Evolutionary conservation across 345 rosid genomes (phyloP), one percentile per base, ranked within the genome.

Genomic region (Moricandia moricandioides): DNA sequence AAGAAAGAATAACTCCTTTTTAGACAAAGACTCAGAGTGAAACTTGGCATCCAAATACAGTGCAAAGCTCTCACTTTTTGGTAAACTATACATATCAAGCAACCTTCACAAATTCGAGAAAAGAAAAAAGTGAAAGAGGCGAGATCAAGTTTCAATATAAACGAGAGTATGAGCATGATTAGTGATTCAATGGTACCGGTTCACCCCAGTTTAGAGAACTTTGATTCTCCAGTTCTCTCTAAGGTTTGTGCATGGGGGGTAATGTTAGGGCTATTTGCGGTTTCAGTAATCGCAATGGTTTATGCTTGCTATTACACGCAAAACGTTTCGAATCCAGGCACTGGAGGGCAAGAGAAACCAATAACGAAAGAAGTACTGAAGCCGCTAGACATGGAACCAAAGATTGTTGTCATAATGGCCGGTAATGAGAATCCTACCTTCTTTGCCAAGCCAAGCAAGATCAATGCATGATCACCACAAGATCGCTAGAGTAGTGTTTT

Each of bases 361-460:
- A 49, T 16, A 3, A 71, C 69, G 33, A 76, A 39, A 24, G 66
- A 40, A n/a, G 64, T 65, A 51, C 29, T 73, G 79, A 62, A 52
- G 67, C 71, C 78, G 56, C 37, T 37, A 39, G 90, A 89, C 31
- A 83, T 80, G 86, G 92, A 87, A 74, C 89, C 89, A 4, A 85
- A 85, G 83, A 82, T 89, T 70, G 92, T 85, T 17, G 92, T 89
- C 56, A 79, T 89, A 58, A 86, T 89, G 95, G 84, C 95, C 12
- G 90, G 92, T 37, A 85, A 89, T 66, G 73, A 80, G 16, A 80
- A 69, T 33, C 92, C 95, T 26, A 86, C 86, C 6, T 86, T 66
- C 82, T 76, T 89, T 51, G 95, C 92, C 10, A 79, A 80, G 66
- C 92, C 81, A 78, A 8, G 64, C 13, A 72, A 78, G 47, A 65